Base-by-base conservation (phyloP, 2,329 filamentous ascomycete genomes). In the Monilinia laxa region DNA sequence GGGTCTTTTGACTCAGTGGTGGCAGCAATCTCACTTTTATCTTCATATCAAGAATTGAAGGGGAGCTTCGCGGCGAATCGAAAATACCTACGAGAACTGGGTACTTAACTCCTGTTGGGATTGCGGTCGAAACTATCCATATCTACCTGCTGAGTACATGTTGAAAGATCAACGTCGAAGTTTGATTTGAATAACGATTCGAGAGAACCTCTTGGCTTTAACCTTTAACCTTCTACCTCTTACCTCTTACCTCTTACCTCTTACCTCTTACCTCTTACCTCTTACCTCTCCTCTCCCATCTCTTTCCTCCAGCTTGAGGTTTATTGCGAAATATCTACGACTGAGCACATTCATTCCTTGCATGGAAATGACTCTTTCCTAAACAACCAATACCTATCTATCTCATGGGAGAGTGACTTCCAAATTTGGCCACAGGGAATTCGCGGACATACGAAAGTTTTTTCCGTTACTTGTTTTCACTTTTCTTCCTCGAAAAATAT, bases 401-500 rank as follows among this genome's bases (percentile, higher is more conserved):
- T 31, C n/a, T n/a, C 16, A 10, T 62, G 7, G 35, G 38, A 55
- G 18, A 20, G 64, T 16, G 25, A 55, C 56, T 66, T 62, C 64
- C 64, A 25, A 40, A 52, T 62, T 20, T 54, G 56, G 51, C 12
- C 7, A 54, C 6, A 28, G 25, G 11, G 42, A 42, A 63, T 42
- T 55, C 35, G 18, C 49, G 35, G 20, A 28, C 16, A 40, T 12
- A 52, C 4, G 28, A 57, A 28, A 31, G 6, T n/a, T 38, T 40
- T 23, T 40, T 16, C 4, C 16, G 28, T 38, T 45, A 28, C n/a
- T 9, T n/a, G 16, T 49, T 16, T 35, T 40, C 23, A n/a, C 28
- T n/a, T 31, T 53, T 23, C 35, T 42, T 42, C 23, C 6, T n/a
- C 1, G 40, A 28, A 16, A 16, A 28, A 42, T 16, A 16, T 51